phyloP scores from a whole-genome alignment of 192 early-diverging fungal genomes.

The Backusella sp. region DNA sequence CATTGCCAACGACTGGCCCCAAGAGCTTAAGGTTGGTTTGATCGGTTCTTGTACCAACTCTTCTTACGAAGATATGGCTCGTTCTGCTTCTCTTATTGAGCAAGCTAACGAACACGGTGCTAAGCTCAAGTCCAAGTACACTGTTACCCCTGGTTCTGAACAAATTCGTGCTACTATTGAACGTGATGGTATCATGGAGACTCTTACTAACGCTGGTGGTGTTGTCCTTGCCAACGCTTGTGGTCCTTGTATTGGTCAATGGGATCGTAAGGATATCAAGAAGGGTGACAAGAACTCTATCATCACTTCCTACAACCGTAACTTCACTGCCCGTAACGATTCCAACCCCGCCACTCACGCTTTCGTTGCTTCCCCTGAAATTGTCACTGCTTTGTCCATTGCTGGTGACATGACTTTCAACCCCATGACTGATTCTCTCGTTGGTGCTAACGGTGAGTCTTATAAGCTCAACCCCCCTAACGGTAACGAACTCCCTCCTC shows the following conservation, averaged over 20 bases:
- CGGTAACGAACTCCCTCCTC: slow-evolving; percentile 86
- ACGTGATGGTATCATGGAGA: slow-evolving; percentile 83
- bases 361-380: slow-evolving; percentile 93
- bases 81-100: slow-evolving; percentile 84
- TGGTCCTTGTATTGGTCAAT: slow-evolving; percentile 98
- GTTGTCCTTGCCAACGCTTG: slow-evolving; percentile 96
- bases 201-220: slow-evolving; percentile 78
- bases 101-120: slow-evolving; percentile 81
- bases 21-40: slow-evolving; percentile 85
- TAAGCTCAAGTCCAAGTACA: slow-evolving; percentile 80
- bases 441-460: slow-evolving; percentile 84
- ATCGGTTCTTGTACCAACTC: slow-evolving; percentile 99
- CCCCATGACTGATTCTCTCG: slow-evolving; percentile 88
- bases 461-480: slow-evolving; percentile 90
- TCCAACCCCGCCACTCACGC: slow-evolving; percentile 96
- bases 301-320: slow-evolving; percentile 99
- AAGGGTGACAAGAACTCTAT: slow-evolving; percentile 98
- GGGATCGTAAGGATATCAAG: slow-evolving; percentile 95
- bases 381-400: slow-evolving; percentile 94
- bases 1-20: slow-evolving; percentile 83
- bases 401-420: slow-evolving; percentile 93
- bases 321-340: slow-evolving; percentile 99
- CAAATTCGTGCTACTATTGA: slow-evolving; percentile 96
- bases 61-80: slow-evolving; percentile 96
- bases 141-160: slow-evolving; percentile 96